Evolutionary conservation across 371 early-diverging fungal species (phyloP).

Genomic region (Choanephora cucurbitarum): DNA sequence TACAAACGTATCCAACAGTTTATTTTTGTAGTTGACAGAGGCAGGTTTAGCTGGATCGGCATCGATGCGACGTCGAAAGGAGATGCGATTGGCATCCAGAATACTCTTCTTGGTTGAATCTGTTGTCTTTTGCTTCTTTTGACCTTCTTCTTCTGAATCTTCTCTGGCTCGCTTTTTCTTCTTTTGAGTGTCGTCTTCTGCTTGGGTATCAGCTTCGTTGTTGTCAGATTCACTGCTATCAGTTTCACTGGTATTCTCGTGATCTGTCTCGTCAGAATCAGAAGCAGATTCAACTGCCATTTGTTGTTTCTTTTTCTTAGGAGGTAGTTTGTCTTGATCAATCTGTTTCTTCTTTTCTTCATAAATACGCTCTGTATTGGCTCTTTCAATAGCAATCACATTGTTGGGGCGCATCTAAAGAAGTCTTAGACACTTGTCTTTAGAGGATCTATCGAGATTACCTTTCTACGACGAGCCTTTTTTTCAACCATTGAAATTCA

Average conservation of each 20-base stretch:
- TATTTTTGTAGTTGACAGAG: not conserved
- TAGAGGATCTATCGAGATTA: no score
- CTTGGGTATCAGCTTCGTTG: no score
- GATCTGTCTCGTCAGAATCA: conserved; percentile 12
- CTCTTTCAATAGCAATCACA: not conserved
- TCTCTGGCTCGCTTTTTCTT: not conserved
- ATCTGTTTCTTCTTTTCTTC: not conserved
- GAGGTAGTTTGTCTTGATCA: not conserved
- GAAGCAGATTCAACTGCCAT: not conserved
- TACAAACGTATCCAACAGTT: conserved; percentile 11
- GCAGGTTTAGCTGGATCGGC: not conserved
- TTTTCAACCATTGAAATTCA: no score
- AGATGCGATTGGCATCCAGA: conserved; percentile 14
- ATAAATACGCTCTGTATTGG: not conserved
- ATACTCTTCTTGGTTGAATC: not conserved
- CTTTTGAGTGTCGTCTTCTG: not conserved
- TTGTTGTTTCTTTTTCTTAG: not conserved
- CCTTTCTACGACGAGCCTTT: not conserved
- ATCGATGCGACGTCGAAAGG: conserved; percentile 1
- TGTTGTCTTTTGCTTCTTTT: not conserved
- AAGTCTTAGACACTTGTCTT: not conserved
- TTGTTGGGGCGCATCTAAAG: not conserved
- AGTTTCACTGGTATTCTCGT: no score
- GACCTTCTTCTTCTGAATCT: not conserved
- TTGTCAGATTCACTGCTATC: conserved; percentile 16